Conservation (phyloP, 495 filamentous ascomycete species). For the Entonaema liquescens region DNA sequence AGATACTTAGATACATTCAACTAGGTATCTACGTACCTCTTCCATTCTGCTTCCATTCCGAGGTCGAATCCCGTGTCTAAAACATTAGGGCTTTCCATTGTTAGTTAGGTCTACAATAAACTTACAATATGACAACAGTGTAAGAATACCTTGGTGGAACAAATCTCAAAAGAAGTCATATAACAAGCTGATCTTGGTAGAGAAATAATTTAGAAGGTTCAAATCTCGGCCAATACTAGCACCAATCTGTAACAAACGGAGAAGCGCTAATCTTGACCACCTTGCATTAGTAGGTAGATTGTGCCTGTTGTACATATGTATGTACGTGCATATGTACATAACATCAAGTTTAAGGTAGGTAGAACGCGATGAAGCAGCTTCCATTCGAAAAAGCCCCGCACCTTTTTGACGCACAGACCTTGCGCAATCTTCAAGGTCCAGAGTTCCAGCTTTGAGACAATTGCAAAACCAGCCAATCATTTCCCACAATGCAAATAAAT, state of each 20-base stretch:
- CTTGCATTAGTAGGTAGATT: conserved; percentile 32
- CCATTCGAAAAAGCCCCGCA: conserved; percentile 17
- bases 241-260: conserved; percentile 29
- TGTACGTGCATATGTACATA: conserved; percentile 8
- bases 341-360: background rate
- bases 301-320: background rate
- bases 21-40: conserved; percentile 3
- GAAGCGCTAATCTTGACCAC: conserved; percentile 31
- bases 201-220: background rate
- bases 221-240: conserved; percentile 13
- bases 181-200: background rate
- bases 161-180: no score
- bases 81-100: background rate
- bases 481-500: conserved; percentile 1
- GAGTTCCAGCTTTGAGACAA: background rate
- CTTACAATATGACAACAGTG: background rate
- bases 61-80: background rate
- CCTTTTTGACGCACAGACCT: background rate
- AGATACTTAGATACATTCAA: background rate
- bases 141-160: background rate
- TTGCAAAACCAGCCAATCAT: background rate
- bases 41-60: background rate
- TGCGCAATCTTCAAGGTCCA: conserved; percentile 22
- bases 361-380: background rate
- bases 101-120: background rate